A percentile compares a stretch with the other conserved stretches of the same genome.
phyloP scores from a whole-genome alignment of 2,329 filamentous ascomycete genomes.

The Coniella lustricola region DNA sequence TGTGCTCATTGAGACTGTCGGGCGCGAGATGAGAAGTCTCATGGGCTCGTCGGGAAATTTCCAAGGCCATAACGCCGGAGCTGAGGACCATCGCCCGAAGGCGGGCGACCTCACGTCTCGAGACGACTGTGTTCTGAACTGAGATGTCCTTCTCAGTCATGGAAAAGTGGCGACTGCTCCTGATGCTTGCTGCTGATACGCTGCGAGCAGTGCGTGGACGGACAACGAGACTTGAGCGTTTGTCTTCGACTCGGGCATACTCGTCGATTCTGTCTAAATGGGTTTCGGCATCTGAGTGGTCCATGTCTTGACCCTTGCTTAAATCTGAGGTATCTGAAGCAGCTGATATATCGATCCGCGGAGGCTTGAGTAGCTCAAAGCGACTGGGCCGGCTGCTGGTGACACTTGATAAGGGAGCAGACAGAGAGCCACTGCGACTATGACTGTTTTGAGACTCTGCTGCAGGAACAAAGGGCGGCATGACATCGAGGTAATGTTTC shows the following conservation, averaged over 20 bases:
- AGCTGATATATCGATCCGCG: constrained; percentile 39
- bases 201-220: constrained; percentile 16
- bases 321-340: constrained; percentile 28
- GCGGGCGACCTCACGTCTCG: constrained; percentile 71
- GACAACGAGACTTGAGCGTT: constrained; percentile 26
- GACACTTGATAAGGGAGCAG: constrained; percentile 23
- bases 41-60: constrained; percentile 63
- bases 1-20: constrained; percentile 18
- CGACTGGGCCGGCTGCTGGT: constrained; percentile 36
- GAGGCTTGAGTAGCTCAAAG: constrained; percentile 42
- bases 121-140: constrained; percentile 38
- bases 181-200: constrained; percentile 16
- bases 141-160: constrained; percentile 37
- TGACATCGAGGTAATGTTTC: constrained; percentile 44
- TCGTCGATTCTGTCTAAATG: constrained; percentile 24
- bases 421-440: constrained; percentile 7
- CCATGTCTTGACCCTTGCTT: constrained; percentile 24
- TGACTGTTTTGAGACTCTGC: constrained; percentile 22
- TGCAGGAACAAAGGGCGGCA: constrained; percentile 42
- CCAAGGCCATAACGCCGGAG: constrained; percentile 83
- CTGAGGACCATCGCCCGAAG: constrained; percentile 69
- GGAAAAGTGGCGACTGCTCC: constrained; percentile 39
- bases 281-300: constrained; percentile 34
- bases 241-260: constrained; percentile 27
- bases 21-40: constrained; percentile 33